Conservation (phyloP, 2,329 filamentous ascomycete species). For the Penicillium sp. region DNA sequence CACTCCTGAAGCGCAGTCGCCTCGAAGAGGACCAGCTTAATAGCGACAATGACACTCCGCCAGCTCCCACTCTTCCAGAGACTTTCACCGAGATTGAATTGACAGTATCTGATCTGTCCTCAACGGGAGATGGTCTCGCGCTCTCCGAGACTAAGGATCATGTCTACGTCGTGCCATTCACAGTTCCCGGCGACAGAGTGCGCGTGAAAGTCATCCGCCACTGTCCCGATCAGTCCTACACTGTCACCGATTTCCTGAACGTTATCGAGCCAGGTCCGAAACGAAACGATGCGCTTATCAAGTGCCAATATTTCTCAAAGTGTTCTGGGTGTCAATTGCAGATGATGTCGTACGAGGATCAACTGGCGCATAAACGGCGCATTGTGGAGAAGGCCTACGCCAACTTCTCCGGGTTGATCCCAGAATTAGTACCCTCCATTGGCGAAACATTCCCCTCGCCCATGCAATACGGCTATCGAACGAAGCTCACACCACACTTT, state of each 20-base stretch:
- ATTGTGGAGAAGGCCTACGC: conserved; percentile 89
- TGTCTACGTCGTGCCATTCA: conserved; percentile 87
- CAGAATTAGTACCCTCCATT: conserved; percentile 73
- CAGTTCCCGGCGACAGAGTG: conserved; percentile 80
- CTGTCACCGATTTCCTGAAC: conserved; percentile 79
- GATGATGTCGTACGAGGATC: conserved; percentile 87
- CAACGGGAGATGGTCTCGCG: conserved; percentile 88
- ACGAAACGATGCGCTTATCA: conserved; percentile 75
- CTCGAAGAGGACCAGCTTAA: conserved; percentile 33
- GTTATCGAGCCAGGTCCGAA: conserved; percentile 72
- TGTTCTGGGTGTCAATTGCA: conserved; percentile 97
- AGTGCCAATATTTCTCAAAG: conserved; percentile 81
- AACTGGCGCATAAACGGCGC: conserved; percentile 79
- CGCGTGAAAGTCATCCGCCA: conserved; percentile 79
- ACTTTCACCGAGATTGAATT: conserved; percentile 77
- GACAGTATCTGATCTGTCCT: conserved; percentile 79
- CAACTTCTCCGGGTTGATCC: conserved; percentile 84
- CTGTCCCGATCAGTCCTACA: conserved; percentile 66
- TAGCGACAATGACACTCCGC: conserved; percentile 27
- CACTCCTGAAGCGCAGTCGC: conserved; percentile 40
- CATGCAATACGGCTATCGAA: conserved; percentile 89
- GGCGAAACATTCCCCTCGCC: conserved; percentile 88
- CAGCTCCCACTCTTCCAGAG: conserved; percentile 58
- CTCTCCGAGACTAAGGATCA: conserved; percentile 66
- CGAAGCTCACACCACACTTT: conserved; percentile 96